Percentiles rank a stretch among this genome's conserved stretches.
Conservation (phyloP, 2,329 filamentous ascomycete genomes). For the Colletotrichum brevisporum region DNA sequence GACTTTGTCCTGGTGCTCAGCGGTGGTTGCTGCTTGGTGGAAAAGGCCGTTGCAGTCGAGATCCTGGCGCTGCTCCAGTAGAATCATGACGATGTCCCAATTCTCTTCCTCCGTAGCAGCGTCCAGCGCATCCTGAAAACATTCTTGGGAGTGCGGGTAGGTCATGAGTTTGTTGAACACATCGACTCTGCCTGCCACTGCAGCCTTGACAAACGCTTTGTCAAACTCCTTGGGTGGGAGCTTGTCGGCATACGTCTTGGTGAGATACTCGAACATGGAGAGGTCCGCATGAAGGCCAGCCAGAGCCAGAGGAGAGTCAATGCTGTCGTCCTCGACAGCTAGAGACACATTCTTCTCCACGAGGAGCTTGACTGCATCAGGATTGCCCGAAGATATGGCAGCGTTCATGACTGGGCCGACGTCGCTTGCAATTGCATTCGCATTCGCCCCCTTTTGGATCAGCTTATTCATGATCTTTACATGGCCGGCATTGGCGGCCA, state of each 20-base stretch:
- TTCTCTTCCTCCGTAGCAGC: slow-evolving; percentile 50
- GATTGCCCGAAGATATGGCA: slow-evolving; percentile 58
- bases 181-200: slow-evolving; percentile 54
- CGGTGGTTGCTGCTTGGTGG: slow-evolving; percentile 49
- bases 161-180: slow-evolving; percentile 55
- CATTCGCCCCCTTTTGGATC: slow-evolving; percentile 52
- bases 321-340: slow-evolving; percentile 46
- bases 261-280: slow-evolving; percentile 58
- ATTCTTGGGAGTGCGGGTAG: slow-evolving; percentile 50
- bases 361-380: slow-evolving; percentile 55
- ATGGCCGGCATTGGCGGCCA: slow-evolving; percentile 55
- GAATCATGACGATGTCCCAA: slow-evolving; percentile 54
- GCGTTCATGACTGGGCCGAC: slow-evolving; percentile 55
- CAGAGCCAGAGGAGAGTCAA: slow-evolving; percentile 53
- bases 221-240: slow-evolving; percentile 55
- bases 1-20: slow-evolving; percentile 52
- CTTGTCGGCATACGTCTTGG: slow-evolving; percentile 55
- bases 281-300: slow-evolving; percentile 55
- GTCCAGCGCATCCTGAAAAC: slow-evolving; percentile 52
- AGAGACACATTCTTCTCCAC: slow-evolving; percentile 55
- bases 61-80: slow-evolving; percentile 50
- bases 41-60: slow-evolving; percentile 55
- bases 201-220: slow-evolving; percentile 56
- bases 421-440: slow-evolving; percentile 49
- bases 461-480: slow-evolving; percentile 58